phyloP scores from a whole-genome alignment of 805 yeast species.

The Tetrapisispora iriomotensis region DNA sequence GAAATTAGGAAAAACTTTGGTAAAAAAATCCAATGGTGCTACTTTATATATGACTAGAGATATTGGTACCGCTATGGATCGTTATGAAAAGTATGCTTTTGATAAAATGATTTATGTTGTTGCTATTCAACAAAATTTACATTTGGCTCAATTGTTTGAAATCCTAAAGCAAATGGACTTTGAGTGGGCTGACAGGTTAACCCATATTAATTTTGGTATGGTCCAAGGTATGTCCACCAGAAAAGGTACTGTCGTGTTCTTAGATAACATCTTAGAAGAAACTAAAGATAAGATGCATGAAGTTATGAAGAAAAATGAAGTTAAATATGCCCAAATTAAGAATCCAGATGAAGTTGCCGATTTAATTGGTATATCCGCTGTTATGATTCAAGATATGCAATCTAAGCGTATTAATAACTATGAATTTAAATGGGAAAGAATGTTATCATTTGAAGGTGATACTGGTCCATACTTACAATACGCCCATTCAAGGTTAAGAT shows the following conservation, averaged over 20 bases:
- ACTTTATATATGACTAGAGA: constrained; percentile 91
- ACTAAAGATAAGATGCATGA: constrained; percentile 91
- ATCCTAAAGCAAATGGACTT: constrained; percentile 83
- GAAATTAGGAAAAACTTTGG: constrained; percentile 86
- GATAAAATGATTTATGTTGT: constrained; percentile 95
- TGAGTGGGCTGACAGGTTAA: constrained; percentile 73
- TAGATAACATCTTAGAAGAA: constrained; percentile 86
- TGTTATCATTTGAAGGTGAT: constrained; percentile 97
- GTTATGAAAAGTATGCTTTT: constrained; percentile 73
- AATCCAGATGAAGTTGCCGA: constrained; percentile 94
- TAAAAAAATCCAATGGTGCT: constrained; percentile 92
- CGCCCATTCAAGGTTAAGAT: constrained; percentile 93
- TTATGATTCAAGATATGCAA: constrained; percentile 98
- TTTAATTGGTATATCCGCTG: constrained; percentile 91
- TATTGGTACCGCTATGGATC: constrained; percentile 90
- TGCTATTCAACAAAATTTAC: constrained; percentile 94
- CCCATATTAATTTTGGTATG: constrained; percentile 93
- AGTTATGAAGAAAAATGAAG: constrained; percentile 87
- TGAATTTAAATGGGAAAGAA: constrained; percentile 95
- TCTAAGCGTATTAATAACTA: constrained; percentile 94
- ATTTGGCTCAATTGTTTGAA: constrained; percentile 87
- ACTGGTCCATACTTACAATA: constrained; percentile 98
- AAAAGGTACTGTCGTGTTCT: constrained; percentile 96
- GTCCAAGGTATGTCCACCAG: constrained; percentile 98
- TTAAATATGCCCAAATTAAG: constrained; percentile 84